Base-by-base conservation (phyloP, 2,329 filamentous ascomycete species). In the Paradendryphiella salina region DNA sequence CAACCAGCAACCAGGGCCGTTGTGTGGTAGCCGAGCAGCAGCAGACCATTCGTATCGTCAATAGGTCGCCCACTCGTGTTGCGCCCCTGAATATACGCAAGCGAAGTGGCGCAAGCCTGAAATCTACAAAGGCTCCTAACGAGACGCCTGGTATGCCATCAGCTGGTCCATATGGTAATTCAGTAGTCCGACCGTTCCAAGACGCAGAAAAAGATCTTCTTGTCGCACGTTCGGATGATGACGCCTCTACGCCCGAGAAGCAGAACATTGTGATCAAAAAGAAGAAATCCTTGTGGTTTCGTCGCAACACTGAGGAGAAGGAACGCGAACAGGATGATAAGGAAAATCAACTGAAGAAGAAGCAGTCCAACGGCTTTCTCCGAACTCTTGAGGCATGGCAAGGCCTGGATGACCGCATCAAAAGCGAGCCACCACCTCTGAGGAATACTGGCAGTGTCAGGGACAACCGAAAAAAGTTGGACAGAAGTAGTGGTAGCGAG, bases 21-120 rank as follows among this genome's bases (percentile, higher is more conserved):
- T 59, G 63, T 46, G 57, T 55, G 34, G 54, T 59, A 50, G 69
- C 56, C 52, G 67, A 67, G 18, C 63, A 63, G 51, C 65, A 75
- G 53, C 65, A 75, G 23, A 85, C 82, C 0, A 82, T 86, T 35
- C 77, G 84, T 10, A 72, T 85, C 56, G 82, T 86, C 2, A 76
- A 80, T 21, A 76, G 78, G 8, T 80, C 79, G 29, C 78, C 80
- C 4, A 75, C 71, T 3, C 76, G 74, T 18, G 73, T 82, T 6
- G 80, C 79, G 32, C 80, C 82, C 2, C 71, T 85, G 37, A 81
- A 79, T 40, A 80, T 85, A 34, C 77, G 80, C 39, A 85, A 85
- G 71, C 73, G 73, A 8, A 71, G 67, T 34, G 70, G 70, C 20
- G 64, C 68, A 11, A 68, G 66, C 39, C 59, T 62, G 14, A 65